phyloP scores from a whole-genome alignment of 208 protist species.

The Acanthamoeba healyi region DNA sequence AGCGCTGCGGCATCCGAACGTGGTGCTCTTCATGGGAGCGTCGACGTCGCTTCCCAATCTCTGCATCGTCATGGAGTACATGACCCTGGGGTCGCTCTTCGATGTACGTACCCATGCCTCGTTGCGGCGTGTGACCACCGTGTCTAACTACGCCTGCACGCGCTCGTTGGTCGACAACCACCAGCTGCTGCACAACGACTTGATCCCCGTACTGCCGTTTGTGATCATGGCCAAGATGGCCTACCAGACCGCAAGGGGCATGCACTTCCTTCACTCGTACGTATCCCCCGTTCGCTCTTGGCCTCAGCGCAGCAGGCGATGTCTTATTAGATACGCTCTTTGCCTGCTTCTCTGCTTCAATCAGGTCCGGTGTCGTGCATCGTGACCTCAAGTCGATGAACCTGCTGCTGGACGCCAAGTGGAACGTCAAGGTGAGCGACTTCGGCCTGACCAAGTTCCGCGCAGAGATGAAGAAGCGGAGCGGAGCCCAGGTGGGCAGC shows the following conservation, averaged over 20 bases:
- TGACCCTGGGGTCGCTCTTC: not conserved
- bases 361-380: constrained; percentile 30
- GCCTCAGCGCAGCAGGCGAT: too few species aligned
- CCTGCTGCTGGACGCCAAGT: constrained; percentile 27
- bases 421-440: constrained; percentile 28
- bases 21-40: constrained; percentile 84
- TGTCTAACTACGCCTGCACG: not conserved
- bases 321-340: not conserved
- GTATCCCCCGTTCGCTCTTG: not conserved
- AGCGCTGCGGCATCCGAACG: constrained; percentile 81
- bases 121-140: not conserved
- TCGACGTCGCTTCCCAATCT: not conserved
- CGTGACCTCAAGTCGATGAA: constrained; percentile 42
- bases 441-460: constrained; percentile 68
- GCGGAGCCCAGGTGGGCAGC: not conserved
- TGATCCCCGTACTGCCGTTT: constrained; percentile 17
- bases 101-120: not conserved
- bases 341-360: not conserved
- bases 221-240: constrained; percentile 10
- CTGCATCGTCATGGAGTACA: constrained; percentile 43
- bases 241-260: constrained; percentile 37
- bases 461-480: constrained; percentile 29
- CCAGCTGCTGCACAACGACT: constrained; percentile 60
- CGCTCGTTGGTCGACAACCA: not conserved
- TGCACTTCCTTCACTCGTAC: constrained; percentile 37